These are phyloP conservation scores for Massarina eburnea DNA, from an alignment of 2,329 filamentous ascomycete genomes.

Conservation along the genomic window DNA sequence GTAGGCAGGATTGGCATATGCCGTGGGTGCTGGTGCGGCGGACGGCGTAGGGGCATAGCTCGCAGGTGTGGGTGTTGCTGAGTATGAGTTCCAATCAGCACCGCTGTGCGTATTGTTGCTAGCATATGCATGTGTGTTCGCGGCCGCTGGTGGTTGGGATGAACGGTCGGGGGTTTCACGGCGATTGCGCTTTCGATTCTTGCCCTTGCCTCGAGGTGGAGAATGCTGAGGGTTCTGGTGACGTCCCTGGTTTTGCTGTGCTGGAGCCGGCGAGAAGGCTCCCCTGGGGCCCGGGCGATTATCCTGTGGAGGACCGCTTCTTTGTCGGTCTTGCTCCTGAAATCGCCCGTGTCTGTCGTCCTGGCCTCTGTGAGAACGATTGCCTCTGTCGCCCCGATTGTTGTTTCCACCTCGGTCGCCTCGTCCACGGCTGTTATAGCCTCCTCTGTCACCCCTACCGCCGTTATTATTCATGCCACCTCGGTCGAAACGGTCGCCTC, in stretches of 20 bases:
- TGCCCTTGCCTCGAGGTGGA: constrained; percentile 30
- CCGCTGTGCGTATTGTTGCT: constrained; percentile 10
- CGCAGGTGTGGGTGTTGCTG: constrained; percentile 17
- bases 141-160: constrained; percentile 17
- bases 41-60: constrained; percentile 17
- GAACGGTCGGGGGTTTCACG: constrained; percentile 21
- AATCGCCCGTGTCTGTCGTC: constrained; percentile 25
- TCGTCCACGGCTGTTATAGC: constrained; percentile 6
- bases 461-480: constrained; percentile 29
- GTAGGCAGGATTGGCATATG: constrained; percentile 38
- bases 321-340: constrained; percentile 27
- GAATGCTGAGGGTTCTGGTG: constrained; percentile 23
- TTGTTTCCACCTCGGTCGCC: constrained; percentile 16
- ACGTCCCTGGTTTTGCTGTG: constrained; percentile 24
- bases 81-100: constrained; percentile 13
- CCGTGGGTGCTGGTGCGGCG: constrained; percentile 17
- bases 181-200: constrained; percentile 32
- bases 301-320: constrained; percentile 17
- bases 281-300: constrained; percentile 10
- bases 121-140: constrained; percentile 16
- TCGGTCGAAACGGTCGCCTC: constrained; percentile 14
- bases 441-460: constrained; percentile 29
- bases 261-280: constrained; percentile 26
- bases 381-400: constrained; percentile 12
- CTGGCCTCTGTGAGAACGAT: constrained; percentile 29